Evolutionary conservation across 2,329 filamentous ascomycete genomes (phyloP).

Genomic region (Fusarium sublunatum): DNA sequence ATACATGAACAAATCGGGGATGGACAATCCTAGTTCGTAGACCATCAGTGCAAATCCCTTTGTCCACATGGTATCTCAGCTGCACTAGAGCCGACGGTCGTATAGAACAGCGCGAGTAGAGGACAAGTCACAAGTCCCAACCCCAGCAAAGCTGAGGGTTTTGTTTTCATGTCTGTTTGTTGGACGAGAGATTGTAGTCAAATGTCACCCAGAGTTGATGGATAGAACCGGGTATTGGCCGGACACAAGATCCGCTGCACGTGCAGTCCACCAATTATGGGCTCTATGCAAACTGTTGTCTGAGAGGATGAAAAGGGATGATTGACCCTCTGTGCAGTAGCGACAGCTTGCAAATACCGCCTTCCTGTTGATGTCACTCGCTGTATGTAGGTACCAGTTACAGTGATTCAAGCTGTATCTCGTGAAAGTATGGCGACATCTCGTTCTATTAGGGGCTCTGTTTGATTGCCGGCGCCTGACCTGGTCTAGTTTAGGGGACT

Average conservation of each 20-base stretch:
- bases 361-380: too few relatives aligned
- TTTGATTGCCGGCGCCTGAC: constrained; percentile 23
- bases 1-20: constrained; percentile 40
- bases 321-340: too few relatives aligned
- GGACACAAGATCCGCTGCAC: constrained; percentile 26
- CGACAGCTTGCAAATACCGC: too few relatives aligned
- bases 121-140: constrained; percentile 23
- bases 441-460: constrained; percentile 8
- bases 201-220: constrained; percentile 8
- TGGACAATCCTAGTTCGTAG: constrained; percentile 44
- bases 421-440: not conserved
- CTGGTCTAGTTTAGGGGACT: constrained; percentile 19
- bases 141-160: constrained; percentile 35
- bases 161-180: constrained; percentile 31
- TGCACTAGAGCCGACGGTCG: constrained; percentile 13
- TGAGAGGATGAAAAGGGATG: too few relatives aligned
- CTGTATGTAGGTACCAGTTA: too few relatives aligned
- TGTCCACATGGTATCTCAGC: constrained; percentile 25
- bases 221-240: constrained; percentile 33
- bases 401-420: not conserved
- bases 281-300: not conserved
- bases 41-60: constrained; percentile 28
- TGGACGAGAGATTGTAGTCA: constrained; percentile 6
- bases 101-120: constrained; percentile 18
- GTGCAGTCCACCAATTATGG: not conserved